These are phyloP conservation scores for Picea sitchensis DNA, from an alignment of 75 land plant species.

Conservation along the genomic window DNA sequence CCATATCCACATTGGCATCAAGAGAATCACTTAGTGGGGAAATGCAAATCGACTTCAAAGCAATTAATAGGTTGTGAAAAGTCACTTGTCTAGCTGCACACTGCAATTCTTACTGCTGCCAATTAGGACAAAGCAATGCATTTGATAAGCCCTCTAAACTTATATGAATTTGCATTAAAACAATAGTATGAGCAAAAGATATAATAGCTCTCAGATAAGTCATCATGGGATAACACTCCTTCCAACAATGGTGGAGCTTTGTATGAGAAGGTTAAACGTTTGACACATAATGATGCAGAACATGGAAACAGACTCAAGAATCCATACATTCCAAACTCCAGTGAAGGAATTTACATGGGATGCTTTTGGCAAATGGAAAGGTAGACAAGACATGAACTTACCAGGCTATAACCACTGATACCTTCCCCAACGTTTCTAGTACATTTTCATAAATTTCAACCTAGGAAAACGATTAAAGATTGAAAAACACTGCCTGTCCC, in stretches of 20 bases:
- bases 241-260: not conserved
- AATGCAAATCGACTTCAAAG: not conserved
- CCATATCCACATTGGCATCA: not conserved
- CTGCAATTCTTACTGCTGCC: not conserved
- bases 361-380: not conserved
- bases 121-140: not conserved
- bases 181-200: not conserved
- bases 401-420: not conserved
- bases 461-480: not conserved
- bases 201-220: not conserved
- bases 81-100: not conserved
- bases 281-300: not conserved
- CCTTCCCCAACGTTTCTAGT: too few relatives aligned
- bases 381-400: not conserved
- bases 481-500: not conserved
- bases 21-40: not conserved
- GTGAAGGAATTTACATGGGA: not conserved
- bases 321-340: not conserved
- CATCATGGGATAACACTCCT: not conserved
- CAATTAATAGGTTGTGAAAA: not conserved
- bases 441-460: too few relatives aligned
- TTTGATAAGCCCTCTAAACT: not conserved
- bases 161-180: not conserved
- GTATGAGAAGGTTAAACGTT: not conserved
- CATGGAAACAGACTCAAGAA: not conserved